Percentiles rank a stretch among this genome's conserved stretches.
These are phyloP conservation scores for Fraxinus latifolia DNA, from an alignment of 305 asterid genomes.

Conservation along the genomic window DNA sequence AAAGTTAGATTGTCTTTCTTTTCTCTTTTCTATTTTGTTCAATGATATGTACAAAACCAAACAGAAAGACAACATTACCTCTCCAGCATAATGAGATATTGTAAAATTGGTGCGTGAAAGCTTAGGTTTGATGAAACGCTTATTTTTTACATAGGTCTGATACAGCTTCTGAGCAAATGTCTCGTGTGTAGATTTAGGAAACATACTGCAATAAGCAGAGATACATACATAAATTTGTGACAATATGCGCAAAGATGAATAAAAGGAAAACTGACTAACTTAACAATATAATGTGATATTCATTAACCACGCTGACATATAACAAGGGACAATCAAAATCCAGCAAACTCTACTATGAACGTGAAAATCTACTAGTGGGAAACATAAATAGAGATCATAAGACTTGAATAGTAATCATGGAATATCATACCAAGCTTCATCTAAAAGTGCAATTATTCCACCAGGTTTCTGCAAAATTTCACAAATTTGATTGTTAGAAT, in stretches of 20 bases:
- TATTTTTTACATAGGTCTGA: slow-evolving; percentile 84
- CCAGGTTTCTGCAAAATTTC: slow-evolving; percentile 91
- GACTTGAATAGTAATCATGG: slow-evolving; percentile 1
- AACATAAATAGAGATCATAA: neutral
- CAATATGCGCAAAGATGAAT: slow-evolving; percentile 6
- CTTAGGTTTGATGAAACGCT: slow-evolving; percentile 98
- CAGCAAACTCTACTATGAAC: slow-evolving; percentile 12
- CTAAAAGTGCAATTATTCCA: slow-evolving; percentile 95
- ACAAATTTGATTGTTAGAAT: slow-evolving; percentile 1
- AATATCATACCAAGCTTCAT: slow-evolving; percentile 87
- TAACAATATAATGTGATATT: slow-evolving; percentile 11
- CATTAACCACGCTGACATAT: slow-evolving; percentile 20
- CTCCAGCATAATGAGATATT: slow-evolving; percentile 98
- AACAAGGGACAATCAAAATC: slow-evolving; percentile 2
- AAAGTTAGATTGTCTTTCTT: slow-evolving; percentile 8
- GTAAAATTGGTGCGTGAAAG: slow-evolving; percentile 97
- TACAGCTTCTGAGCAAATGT: slow-evolving; percentile 99
- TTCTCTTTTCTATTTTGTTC: neutral
- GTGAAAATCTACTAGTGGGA: slow-evolving; percentile 18
- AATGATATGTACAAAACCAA: neutral
- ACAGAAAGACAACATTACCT: slow-evolving; percentile 50
- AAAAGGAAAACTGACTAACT: neutral
- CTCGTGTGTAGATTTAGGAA: slow-evolving; percentile 99
- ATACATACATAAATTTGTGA: slow-evolving; percentile 17
- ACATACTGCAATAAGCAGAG: slow-evolving; percentile 74